A percentile compares a stretch with the other conserved stretches of the same genome.
Evolutionary conservation across 2,329 filamentous ascomycete genomes (phyloP).

Genomic region (Colletotrichum sojae): DNA sequence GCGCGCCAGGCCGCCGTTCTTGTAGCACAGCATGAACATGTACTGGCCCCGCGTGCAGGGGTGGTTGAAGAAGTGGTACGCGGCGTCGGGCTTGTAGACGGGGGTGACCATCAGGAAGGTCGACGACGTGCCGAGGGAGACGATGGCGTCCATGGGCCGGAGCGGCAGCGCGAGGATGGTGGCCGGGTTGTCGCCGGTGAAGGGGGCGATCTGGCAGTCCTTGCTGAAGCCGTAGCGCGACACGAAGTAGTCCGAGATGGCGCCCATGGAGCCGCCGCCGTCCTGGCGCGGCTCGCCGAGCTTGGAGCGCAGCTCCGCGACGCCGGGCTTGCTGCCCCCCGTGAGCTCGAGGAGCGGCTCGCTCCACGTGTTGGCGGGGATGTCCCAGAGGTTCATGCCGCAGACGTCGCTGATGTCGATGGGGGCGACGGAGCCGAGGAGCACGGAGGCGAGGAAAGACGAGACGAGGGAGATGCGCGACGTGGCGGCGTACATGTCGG

Average conservation of each 20-base stretch:
- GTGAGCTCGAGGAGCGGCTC: slow-evolving; percentile 82
- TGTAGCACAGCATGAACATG: slow-evolving; percentile 99
- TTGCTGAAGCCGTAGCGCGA: slow-evolving; percentile 81
- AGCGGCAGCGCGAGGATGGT: slow-evolving; percentile 94
- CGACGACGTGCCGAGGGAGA: slow-evolving; percentile 93
- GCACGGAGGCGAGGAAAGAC: slow-evolving; percentile 92
- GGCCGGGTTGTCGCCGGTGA: slow-evolving; percentile 96
- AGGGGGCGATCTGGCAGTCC: slow-evolving; percentile 84
- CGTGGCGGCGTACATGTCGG: slow-evolving; percentile 85
- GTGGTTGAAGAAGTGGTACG: slow-evolving; percentile 99
- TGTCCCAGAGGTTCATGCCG: slow-evolving; percentile 98
- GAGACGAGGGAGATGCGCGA: slow-evolving; percentile 93
- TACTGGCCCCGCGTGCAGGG: slow-evolving; percentile 91
- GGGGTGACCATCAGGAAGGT: slow-evolving; percentile 98
- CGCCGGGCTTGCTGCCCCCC: slow-evolving; percentile 72
- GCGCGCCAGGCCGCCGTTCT: slow-evolving; percentile 94
- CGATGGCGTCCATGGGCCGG: slow-evolving; percentile 90
- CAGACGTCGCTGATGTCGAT: slow-evolving; percentile 96
- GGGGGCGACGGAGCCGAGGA: slow-evolving; percentile 87
- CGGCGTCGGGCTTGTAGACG: slow-evolving; percentile 88
- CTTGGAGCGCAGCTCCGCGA: slow-evolving; percentile 77
- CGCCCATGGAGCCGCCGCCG: slow-evolving; percentile 83
- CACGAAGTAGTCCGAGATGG: slow-evolving; percentile 84
- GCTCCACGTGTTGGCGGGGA: slow-evolving; percentile 80
- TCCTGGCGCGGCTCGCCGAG: slow-evolving; percentile 86